phyloP scores from a whole-genome alignment of 768 basidiomycete genomes.

The Rubroboletus pulcherrimus region DNA sequence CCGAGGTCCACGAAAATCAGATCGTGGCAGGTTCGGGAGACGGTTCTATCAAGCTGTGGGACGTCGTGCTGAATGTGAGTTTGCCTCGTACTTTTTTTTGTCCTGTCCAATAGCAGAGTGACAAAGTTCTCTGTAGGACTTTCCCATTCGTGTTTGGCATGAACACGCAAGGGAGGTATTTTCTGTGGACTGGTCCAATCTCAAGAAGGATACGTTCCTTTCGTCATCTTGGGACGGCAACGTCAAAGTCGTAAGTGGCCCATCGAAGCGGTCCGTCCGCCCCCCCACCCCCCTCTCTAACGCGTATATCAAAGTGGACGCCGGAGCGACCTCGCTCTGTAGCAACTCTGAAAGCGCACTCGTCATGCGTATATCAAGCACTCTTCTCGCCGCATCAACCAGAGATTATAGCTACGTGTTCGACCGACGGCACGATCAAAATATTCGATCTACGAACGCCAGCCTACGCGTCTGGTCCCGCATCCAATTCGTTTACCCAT shows the following conservation, averaged over 20 bases:
- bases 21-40: conserved; percentile 86
- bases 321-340: conserved; percentile 79
- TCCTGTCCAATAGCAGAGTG: conserved; percentile 23
- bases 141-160: conserved; percentile 88
- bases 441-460: conserved; percentile 76
- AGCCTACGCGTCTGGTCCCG: conserved; percentile 50
- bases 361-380: conserved; percentile 84
- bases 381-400: conserved; percentile 92
- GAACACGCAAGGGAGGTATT: conserved; percentile 93
- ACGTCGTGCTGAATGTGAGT: conserved; percentile 76
- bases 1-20: conserved; percentile 92
- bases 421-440: conserved; percentile 80
- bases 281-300: not conserved
- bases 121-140: conserved; percentile 53
- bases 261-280: not conserved
- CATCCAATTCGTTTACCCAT: conserved; percentile 55
- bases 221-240: conserved; percentile 92
- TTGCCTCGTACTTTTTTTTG: not conserved
- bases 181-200: conserved; percentile 93
- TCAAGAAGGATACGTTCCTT: conserved; percentile 82
- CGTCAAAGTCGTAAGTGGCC: conserved; percentile 71
- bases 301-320: conserved; percentile 60
- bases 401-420: conserved; percentile 76
- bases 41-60: conserved; percentile 88
- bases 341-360: conserved; percentile 77